phyloP scores from a whole-genome alignment of 768 basidiomycete species.

The Epithele typhae region DNA sequence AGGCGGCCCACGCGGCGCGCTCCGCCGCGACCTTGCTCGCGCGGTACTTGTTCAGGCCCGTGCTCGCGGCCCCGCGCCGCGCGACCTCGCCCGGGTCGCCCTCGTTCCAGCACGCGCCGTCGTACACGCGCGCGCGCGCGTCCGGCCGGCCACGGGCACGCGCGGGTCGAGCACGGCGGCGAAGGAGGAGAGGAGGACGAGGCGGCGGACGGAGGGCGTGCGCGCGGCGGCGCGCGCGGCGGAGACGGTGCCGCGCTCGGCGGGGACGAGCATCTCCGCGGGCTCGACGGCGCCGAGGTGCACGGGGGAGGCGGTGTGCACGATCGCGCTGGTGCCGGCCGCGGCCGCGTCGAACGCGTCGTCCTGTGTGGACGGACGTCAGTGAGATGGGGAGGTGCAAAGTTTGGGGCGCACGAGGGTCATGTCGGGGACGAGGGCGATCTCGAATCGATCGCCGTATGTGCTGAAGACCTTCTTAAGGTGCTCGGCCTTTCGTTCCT shows the following conservation, averaged over 20 bases:
- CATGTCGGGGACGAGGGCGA: conserved; percentile 44
- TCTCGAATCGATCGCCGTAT: conserved; percentile 32
- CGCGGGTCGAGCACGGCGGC: conserved; percentile 36
- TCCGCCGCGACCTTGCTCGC: conserved; percentile 60
- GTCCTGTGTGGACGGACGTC: conserved; percentile 29
- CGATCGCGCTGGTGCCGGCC: conserved; percentile 65
- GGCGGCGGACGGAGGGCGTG: conserved; percentile 42
- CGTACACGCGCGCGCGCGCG: conserved; percentile 26
- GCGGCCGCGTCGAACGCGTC: conserved; percentile 77
- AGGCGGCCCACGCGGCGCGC: conserved; percentile 49
- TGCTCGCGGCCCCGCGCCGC: conserved; percentile 43
- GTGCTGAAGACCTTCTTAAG: conserved; percentile 32
- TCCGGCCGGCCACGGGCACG: conserved; percentile 12
- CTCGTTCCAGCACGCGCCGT: conserved; percentile 61
- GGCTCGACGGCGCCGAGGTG: conserved; percentile 39
- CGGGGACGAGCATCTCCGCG: conserved; percentile 61
- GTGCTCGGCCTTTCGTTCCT: conserved; percentile 36
- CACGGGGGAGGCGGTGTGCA: conserved; percentile 22
- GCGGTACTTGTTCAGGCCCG: conserved; percentile 40
- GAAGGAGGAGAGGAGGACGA: conserved; percentile 57
- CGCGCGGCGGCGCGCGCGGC: not conserved
- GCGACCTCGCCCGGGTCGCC: conserved; percentile 39
- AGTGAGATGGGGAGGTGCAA: not conserved
- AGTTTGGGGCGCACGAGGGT: conserved; percentile 26
- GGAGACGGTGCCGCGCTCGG: conserved; percentile 52